These are phyloP conservation scores for Rhipidocladum racemiflorum DNA, from an alignment of 176 grass and related monocot species.

Conservation along the genomic window DNA sequence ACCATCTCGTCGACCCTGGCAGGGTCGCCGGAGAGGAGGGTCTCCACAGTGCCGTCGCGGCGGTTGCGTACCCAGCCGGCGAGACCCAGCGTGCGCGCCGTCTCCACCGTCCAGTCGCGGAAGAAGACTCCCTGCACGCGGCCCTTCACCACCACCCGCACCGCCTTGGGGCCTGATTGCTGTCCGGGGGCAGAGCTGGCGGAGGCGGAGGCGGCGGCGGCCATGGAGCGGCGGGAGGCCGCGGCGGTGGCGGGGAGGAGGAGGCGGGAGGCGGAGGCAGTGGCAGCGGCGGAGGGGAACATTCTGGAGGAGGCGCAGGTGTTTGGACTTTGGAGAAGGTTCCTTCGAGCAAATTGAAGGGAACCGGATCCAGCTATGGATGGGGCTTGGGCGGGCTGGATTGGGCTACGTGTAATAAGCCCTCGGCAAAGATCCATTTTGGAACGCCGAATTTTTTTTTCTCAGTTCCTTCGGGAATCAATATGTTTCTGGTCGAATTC, in stretches of 20 bases:
- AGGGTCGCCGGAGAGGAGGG: slow-evolving; percentile 67
- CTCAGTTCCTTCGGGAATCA: too few species aligned
- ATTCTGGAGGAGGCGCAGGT: not conserved
- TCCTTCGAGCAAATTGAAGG: not conserved
- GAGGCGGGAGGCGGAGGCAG: not conserved
- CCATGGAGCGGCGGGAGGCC: slow-evolving; percentile 33
- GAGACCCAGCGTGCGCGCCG: slow-evolving; percentile 69
- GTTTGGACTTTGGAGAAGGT: not conserved
- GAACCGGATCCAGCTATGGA: not conserved
- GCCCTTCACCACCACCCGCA: slow-evolving; percentile 72
- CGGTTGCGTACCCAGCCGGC: slow-evolving; percentile 82
- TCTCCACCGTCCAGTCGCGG: slow-evolving; percentile 92
- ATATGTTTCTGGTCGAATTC: too few species aligned
- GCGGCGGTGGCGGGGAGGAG: slow-evolving; percentile 20
- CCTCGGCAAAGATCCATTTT: too few species aligned
- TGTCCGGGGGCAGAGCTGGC: not conserved
- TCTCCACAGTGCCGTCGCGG: slow-evolving; percentile 80
- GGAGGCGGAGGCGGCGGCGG: not conserved
- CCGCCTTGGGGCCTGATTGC: slow-evolving; percentile 31
- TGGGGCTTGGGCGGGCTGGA: not conserved
- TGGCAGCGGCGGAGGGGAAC: slow-evolving; percentile 34
- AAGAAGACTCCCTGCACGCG: slow-evolving; percentile 94
- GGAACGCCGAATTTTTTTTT: too few species aligned
- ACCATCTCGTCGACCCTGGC: slow-evolving; percentile 80
- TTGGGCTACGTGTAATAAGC: not conserved